Percentiles rank a stretch among this genome's conserved stretches.
These are phyloP conservation scores for Paramecium caudatum DNA, from an alignment of 73 alveolate genomes.

Conservation along the genomic window DNA sequence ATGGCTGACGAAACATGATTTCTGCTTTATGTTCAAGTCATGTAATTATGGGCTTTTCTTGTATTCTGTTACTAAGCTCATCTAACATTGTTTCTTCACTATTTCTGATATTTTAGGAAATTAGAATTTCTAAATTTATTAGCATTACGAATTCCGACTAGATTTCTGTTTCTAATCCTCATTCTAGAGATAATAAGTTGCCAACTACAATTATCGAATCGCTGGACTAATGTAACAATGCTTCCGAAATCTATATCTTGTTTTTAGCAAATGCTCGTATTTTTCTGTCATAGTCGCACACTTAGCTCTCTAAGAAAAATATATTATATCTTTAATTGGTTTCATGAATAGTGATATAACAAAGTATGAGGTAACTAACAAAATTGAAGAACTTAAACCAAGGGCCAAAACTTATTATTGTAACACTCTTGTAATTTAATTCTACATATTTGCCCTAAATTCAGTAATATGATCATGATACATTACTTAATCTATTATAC, in stretches of 20 bases:
- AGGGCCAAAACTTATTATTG: background rate
- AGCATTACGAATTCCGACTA: background rate
- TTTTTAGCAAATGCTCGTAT: background rate
- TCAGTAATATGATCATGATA: background rate
- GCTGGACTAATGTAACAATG: background rate
- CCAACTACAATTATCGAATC: background rate
- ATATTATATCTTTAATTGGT: conserved; percentile 14
- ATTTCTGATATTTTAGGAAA: background rate
- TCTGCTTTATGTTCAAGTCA: too few species aligned
- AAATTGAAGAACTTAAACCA: background rate
- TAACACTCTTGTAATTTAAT: background rate
- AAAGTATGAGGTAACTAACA: background rate
- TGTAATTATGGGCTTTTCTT: background rate
- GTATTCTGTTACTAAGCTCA: background rate
- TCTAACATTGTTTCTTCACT: background rate
- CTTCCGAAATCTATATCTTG: background rate
- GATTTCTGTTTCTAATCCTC: background rate
- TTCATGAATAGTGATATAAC: conserved; percentile 3
- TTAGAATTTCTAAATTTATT: background rate
- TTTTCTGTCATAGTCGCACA: background rate
- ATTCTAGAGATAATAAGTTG: background rate
- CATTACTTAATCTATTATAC: background rate
- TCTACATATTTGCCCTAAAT: background rate
- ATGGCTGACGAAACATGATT: too few species aligned
- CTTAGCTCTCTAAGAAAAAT: background rate